A percentile compares a stretch with the other conserved stretches of the same genome.
Evolutionary conservation across 2,329 filamentous ascomycete genomes (phyloP).

Genomic region (Fusarium nurragi): DNA sequence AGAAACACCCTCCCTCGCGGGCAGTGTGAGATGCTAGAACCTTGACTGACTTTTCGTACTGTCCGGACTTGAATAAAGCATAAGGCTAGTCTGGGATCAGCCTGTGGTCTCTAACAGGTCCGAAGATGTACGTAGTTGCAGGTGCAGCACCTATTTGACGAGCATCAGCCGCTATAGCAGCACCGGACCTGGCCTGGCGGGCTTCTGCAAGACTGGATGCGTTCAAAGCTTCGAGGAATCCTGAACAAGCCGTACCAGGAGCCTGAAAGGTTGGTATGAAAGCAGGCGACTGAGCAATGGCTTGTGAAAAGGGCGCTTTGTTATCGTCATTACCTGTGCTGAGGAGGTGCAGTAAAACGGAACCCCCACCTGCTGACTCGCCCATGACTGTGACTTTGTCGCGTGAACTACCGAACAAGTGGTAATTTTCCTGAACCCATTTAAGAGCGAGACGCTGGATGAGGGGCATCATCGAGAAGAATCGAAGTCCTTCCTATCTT

Average conservation of each 20-base stretch:
- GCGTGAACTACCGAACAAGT: constrained; percentile 60
- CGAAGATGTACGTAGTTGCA: not conserved
- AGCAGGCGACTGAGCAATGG: constrained; percentile 1
- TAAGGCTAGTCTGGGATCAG: not conserved
- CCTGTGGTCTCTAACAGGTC: not conserved
- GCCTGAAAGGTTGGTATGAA: not conserved
- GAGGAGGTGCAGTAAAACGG: constrained; percentile 48
- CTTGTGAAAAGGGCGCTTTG: not conserved
- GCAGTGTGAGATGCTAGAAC: not conserved
- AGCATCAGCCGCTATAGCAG: not conserved
- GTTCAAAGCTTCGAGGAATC: not conserved
- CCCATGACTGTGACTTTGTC: constrained; percentile 35
- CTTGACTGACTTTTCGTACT: constrained; percentile 10
- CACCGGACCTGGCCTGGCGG: not conserved
- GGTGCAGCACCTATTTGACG: not conserved
- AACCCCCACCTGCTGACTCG: not conserved
- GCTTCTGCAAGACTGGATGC: not conserved
- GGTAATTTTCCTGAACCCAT: constrained; percentile 62
- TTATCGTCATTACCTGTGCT: not conserved
- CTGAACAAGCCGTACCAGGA: not conserved
- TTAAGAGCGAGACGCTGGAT: constrained; percentile 49
- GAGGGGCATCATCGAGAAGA: too few relatives aligned
- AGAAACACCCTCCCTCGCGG: not conserved
- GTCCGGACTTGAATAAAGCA: not conserved
- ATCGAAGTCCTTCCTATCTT: too few relatives aligned